A percentile compares a stretch with the other conserved stretches of the same genome.
phyloP scores from a whole-genome alignment of 345 rosid genomes.

The Populus davidiana region DNA sequence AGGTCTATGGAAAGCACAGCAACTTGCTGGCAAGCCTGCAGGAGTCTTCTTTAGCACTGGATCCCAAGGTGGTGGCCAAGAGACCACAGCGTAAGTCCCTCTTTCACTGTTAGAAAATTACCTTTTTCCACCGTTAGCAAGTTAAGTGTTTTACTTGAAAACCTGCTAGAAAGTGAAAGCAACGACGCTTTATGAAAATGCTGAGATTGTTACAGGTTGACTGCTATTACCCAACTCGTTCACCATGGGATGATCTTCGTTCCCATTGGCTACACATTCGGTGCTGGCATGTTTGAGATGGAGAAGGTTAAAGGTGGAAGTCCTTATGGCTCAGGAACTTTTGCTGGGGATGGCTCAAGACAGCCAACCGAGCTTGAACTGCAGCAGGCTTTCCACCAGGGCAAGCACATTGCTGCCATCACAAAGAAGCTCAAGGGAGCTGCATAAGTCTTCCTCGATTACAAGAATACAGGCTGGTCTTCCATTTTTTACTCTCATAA shows the following conservation, averaged over 20 bases:
- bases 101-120: neutral
- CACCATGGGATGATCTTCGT: conserved; percentile 93
- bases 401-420: conserved; percentile 75
- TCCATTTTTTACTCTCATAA: conserved; percentile 13
- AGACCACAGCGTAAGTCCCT: conserved; percentile 82
- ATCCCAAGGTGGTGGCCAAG: conserved; percentile 98
- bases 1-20: conserved; percentile 85
- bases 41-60: conserved; percentile 98
- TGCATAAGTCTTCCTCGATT: conserved; percentile 25
- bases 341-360: conserved; percentile 83
- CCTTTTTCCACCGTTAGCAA: neutral
- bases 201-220: conserved; percentile 47
- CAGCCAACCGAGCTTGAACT: conserved; percentile 78
- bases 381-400: conserved; percentile 93
- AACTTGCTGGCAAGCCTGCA: conserved; percentile 93
- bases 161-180: neutral
- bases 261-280: conserved; percentile 91
- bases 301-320: conserved; percentile 88
- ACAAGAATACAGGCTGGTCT: conserved; percentile 6
- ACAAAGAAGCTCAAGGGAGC: conserved; percentile 84
- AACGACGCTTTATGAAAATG: neutral
- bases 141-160: neutral
- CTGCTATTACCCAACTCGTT: conserved; percentile 93
- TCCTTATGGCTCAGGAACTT: conserved; percentile 93
- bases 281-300: conserved; percentile 98